Conservation (phyloP, 140 eudicot genomes). For the Cichorium intybus region DNA sequence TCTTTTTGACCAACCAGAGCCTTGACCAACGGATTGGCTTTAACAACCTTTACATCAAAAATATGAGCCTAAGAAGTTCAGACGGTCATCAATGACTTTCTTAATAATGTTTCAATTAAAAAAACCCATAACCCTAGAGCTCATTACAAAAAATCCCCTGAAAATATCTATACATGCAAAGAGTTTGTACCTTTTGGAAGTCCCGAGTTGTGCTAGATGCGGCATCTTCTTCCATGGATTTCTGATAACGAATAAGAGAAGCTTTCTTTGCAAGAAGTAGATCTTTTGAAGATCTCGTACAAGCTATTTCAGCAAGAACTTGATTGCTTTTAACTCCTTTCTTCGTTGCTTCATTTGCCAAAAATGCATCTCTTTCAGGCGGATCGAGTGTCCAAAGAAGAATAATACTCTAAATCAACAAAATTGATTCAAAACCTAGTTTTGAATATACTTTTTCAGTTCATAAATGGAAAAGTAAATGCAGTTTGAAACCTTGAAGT, state of each 20-base stretch:
- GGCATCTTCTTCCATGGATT: constrained; percentile 84
- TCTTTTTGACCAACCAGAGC: too few species aligned
- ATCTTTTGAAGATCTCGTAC: constrained; percentile 64
- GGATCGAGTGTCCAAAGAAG: constrained; percentile 71
- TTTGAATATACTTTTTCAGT: not conserved
- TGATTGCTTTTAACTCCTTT: constrained; percentile 45
- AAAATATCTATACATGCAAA: not conserved
- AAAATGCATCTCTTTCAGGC: constrained; percentile 66
- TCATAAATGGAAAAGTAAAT: not conserved
- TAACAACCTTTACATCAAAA: too few species aligned
- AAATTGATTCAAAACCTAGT: not conserved
- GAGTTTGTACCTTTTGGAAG: constrained; percentile 52
- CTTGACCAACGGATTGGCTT: too few species aligned
- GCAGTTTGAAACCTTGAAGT: constrained; percentile 53
- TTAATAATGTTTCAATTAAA: too few species aligned
- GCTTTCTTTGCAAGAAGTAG: constrained; percentile 62
- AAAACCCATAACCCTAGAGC: too few species aligned
- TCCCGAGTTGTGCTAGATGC: constrained; percentile 69
- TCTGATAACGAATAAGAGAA: constrained; percentile 67
- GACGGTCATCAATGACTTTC: too few species aligned
- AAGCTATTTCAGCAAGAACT: constrained; percentile 76
- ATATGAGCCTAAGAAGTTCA: too few species aligned
- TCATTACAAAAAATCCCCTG: not conserved
- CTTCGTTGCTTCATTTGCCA: constrained; percentile 65
- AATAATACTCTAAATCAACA: constrained; percentile 45